A percentile compares a stretch with the other conserved stretches of the same genome.
Evolutionary conservation across 2,329 filamentous ascomycete genomes (phyloP).

Genomic region (Fusarium sacchari): DNA sequence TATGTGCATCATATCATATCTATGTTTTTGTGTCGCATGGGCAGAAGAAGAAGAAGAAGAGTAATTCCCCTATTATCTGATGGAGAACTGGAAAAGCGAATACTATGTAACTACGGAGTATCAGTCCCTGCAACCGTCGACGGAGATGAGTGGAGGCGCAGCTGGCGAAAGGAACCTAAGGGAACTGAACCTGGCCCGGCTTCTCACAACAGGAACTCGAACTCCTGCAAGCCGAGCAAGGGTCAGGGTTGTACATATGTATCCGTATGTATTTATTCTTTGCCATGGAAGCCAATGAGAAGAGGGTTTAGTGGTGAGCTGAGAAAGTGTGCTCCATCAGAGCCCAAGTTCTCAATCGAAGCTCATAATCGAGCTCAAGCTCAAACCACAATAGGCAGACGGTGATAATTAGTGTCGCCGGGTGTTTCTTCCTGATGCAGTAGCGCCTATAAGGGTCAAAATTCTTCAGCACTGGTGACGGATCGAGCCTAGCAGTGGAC

Average conservation of each 20-base stretch:
- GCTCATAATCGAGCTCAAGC: background rate
- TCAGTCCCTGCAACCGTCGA: conserved; percentile 17
- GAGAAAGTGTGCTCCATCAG: background rate
- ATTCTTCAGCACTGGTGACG: conserved; percentile 21
- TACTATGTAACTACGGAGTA: no score
- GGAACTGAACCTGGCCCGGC: background rate
- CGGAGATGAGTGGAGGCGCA: conserved; percentile 37
- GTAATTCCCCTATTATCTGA: conserved; percentile 17
- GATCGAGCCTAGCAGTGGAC: conserved; percentile 33
- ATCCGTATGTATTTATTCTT: background rate
- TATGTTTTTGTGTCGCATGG: background rate
- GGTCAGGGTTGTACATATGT: conserved; percentile 11
- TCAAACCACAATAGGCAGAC: background rate
- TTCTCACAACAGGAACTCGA: conserved; percentile 7
- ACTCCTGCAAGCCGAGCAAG: conserved; percentile 25
- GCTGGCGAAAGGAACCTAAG: conserved; percentile 4
- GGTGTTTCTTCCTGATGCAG: conserved; percentile 9
- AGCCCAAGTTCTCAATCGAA: background rate
- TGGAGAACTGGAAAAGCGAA: background rate
- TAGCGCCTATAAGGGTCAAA: conserved; percentile 14
- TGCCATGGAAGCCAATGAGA: conserved; percentile 9
- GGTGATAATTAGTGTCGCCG: background rate
- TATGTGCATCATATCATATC: conserved; percentile 2
- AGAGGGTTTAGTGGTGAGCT: background rate
- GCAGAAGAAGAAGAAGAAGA: background rate